These are phyloP conservation scores for Arthrobotrys musiformis DNA, from an alignment of 2,329 filamentous ascomycete genomes.

Conservation along the genomic window DNA sequence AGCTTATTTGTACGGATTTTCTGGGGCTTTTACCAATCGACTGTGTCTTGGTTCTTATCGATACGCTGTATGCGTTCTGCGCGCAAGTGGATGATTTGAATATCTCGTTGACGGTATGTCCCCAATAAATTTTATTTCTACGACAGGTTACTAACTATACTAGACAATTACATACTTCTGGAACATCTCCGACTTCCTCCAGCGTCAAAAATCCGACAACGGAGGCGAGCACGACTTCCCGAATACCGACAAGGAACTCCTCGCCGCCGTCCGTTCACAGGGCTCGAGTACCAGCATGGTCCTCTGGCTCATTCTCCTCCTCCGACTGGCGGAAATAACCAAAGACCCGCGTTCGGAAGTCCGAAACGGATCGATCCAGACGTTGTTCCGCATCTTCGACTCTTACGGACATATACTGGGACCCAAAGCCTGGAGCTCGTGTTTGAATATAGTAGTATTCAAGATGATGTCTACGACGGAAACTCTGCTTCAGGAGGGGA, in stretches of 20 bases:
- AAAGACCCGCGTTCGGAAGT: constrained; percentile 78
- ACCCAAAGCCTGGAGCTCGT: constrained; percentile 82
- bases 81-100: constrained; percentile 92
- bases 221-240: constrained; percentile 63
- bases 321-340: constrained; percentile 77
- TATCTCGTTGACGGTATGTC: constrained; percentile 82
- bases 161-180: constrained; percentile 94
- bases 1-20: constrained; percentile 96
- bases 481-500: constrained; percentile 61
- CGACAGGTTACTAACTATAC: constrained; percentile 20
- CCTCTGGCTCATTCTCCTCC: constrained; percentile 80
- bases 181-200: constrained; percentile 89
- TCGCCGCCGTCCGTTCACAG: constrained; percentile 70
- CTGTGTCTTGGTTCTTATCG: constrained; percentile 81
- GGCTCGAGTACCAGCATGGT: constrained; percentile 75
- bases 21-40: constrained; percentile 76
- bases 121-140: constrained; percentile 38
- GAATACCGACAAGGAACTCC: constrained; percentile 69
- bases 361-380: constrained; percentile 87
- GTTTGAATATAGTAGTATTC: constrained; percentile 83
- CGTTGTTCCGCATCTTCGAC: constrained; percentile 88
- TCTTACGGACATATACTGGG: constrained; percentile 84
- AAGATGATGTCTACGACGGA: constrained; percentile 67
- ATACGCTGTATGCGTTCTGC: constrained; percentile 89
- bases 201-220: constrained; percentile 60